Evolutionary conservation across 1,139 yeast genomes (phyloP).

Genomic region (Kurtzmaniella quercitrusa): DNA sequence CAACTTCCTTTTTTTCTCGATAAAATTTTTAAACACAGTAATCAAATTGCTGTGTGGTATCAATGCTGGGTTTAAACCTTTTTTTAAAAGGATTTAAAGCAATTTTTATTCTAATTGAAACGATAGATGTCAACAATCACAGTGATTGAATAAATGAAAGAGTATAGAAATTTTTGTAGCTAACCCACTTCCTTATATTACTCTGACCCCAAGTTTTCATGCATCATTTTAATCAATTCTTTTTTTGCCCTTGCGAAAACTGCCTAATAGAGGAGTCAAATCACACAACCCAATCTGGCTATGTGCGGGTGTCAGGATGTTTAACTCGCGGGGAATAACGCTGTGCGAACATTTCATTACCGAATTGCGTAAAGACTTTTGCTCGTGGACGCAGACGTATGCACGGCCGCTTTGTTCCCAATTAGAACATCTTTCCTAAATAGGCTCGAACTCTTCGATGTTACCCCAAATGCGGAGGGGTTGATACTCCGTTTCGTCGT

Average conservation of each 20-base stretch:
- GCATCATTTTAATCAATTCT: background rate
- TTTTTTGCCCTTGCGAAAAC: constrained; percentile 2
- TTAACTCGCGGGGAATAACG: constrained; percentile 4
- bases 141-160: background rate
- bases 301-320: constrained; percentile 4
- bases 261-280: constrained; percentile 5
- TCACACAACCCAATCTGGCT: background rate
- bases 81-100: background rate
- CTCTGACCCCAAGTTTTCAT: constrained; percentile 1
- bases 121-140: background rate
- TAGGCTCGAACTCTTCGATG: background rate
- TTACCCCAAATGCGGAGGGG: background rate
- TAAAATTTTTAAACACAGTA: background rate
- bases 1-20: background rate
- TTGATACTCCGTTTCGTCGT: background rate
- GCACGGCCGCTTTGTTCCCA: background rate
- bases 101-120: background rate
- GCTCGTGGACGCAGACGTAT: background rate
- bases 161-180: background rate
- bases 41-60: background rate
- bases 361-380: background rate
- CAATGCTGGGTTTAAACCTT: background rate
- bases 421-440: background rate
- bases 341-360: background rate
- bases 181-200: constrained; percentile 5